Conservation (phyloP, 1,139 yeast genomes). For the Dujonia santamariae region DNA sequence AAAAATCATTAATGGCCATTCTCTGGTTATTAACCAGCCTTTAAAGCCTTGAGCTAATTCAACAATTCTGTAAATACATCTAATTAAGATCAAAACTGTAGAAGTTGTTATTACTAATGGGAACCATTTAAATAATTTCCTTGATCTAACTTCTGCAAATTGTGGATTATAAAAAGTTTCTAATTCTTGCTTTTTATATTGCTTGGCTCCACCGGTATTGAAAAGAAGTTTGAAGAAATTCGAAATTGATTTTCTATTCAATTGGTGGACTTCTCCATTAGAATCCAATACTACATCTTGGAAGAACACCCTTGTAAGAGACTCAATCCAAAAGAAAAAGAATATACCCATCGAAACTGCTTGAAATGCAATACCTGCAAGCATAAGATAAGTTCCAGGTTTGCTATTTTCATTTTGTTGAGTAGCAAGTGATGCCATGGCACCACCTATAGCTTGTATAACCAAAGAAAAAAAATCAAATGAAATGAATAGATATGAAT, state of each 20-base stretch:
- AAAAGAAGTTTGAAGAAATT: slow-evolving; percentile 31
- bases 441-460: slow-evolving; percentile 83
- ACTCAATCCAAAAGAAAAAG: slow-evolving; percentile 52
- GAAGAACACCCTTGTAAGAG: slow-evolving; percentile 46
- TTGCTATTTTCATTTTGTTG: slow-evolving; percentile 30
- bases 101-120: slow-evolving; percentile 52
- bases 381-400: slow-evolving; percentile 72
- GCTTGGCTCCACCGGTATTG: slow-evolving; percentile 22
- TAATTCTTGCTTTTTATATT: slow-evolving; percentile 21
- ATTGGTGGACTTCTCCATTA: slow-evolving; percentile 19
- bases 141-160: slow-evolving; percentile 38
- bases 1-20: slow-evolving; percentile 68
- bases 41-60: slow-evolving; percentile 81
- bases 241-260: slow-evolving; percentile 19
- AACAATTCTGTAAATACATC: slow-evolving; percentile 78
- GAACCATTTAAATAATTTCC: slow-evolving; percentile 43
- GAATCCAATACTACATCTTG: slow-evolving; percentile 13
- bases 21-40: slow-evolving; percentile 68
- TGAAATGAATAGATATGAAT: slow-evolving; percentile 64
- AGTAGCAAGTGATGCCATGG: slow-evolving; percentile 61
- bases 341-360: slow-evolving; percentile 71
- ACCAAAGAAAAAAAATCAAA: slow-evolving; percentile 67
- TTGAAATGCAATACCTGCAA: slow-evolving; percentile 80
- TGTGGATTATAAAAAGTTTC: slow-evolving; percentile 37
- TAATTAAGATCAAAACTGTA: slow-evolving; percentile 57